Base-by-base conservation (phyloP, 176 grass and related monocot genomes). In the Oropetium thomaeum region DNA sequence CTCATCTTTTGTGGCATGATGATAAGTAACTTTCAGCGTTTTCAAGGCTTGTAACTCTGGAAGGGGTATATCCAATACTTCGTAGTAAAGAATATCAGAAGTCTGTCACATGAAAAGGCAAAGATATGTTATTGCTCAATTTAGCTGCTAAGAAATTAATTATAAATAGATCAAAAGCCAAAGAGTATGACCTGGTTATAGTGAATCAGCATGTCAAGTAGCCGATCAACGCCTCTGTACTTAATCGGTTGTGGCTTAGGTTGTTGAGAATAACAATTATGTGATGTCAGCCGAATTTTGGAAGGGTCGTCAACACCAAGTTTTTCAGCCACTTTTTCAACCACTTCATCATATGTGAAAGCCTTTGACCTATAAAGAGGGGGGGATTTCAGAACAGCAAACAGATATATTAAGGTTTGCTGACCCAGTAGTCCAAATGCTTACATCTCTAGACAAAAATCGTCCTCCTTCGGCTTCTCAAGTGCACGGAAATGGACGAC, bases 161-260 rank as follows among this genome's bases (percentile, higher is more conserved):
- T 51, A 27, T 29, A 32, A 35, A 41, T 66, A 82, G 28, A 81
- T 67, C 20, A 65, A 3, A 67, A 66, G 26, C 39, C n/a, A 57
- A 26, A 74, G 31, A 65, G 59, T 73, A 8, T 32, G 27, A 99
- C 96, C 96, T 99, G 96, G 77, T 99, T 99, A 79, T 92, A 99
- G 61, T 99, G 92, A 86, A 99, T 84, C 33, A 99, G 80, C 96
- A 95, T 95, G 43, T 99, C 96, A 15, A 86, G 67, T 45, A 99
- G 87, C 77, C 88, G 92, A 23, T 99, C 96, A 54, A 90, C 87
- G 0, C 92, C 89, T 69, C 96, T 90, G 68, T 88, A 95, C 82
- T 92, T 99, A 75, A 99, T 95, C n/a, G 96, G 91, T 65, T 99
- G 96, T 47, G 96, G 96, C 74, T 99, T 99, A 71, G 96, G 96